Base-by-base conservation (phyloP, 257 asterid species). In the Linaria vulgaris region DNA sequence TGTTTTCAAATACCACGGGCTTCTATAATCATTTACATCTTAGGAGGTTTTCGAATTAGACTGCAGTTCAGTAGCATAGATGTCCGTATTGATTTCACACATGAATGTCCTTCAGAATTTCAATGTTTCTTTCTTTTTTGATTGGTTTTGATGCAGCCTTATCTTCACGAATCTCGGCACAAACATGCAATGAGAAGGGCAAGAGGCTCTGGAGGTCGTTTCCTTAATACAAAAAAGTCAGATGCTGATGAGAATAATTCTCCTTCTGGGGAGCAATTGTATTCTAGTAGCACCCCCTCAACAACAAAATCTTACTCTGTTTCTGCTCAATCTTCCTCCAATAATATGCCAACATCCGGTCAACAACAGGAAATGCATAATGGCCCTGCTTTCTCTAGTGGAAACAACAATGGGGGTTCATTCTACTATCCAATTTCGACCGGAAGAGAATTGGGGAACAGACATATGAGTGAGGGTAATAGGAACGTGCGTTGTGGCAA, bases 161-260 rank as follows among this genome's bases (percentile, higher is more conserved):
- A 88, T 80, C 87, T 88, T 65, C 94, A 88, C 39, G 96, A 87
- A 76, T 87, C 95, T 57, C 90, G 95, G 54, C 92, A 87, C 50
- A 64, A 66, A 64, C 96, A 88, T 53, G 95, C 96, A 48, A 76
- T 85, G 89, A 82, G 78, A 75, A 78, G 96, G 77, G 85, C 81
- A 69, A 79, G 96, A 78, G 96, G 91, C 56, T 51, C 89, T 44
- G 91, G 96, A 25, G 96, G 95, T 52, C 91, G 96, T 69, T 88
- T 88, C 74, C 91, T 88, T 20, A 83, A 88, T 68, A 83, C 91
- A 0, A 88, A 88, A 66, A 79, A 76, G 67, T 63, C 23, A 4
- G 76, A 79, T 43, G 53, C 45, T 47, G 63, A 72, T 67, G 73
- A 24, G 22, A 63, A 61, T 12, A 77, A 63, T 23, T 66, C 78